Percentiles rank a stretch among this genome's conserved stretches.
Conservation (phyloP, 805 yeast species). For the Kazachstania martiniae region DNA sequence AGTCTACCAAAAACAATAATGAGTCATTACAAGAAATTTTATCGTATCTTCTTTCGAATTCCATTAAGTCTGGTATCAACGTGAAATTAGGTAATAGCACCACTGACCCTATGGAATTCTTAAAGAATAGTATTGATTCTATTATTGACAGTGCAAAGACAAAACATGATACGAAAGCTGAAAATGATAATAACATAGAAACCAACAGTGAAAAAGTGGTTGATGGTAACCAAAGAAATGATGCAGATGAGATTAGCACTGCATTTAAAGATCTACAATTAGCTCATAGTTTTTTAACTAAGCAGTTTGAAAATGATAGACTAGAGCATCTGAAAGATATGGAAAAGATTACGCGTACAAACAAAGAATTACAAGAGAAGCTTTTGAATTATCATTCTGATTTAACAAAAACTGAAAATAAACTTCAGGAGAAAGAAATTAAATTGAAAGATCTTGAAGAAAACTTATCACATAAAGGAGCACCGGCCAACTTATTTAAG, state of each 20-base stretch:
- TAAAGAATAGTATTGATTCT: conserved; percentile 22
- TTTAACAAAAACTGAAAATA: conserved; percentile 18
- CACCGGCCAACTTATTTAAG: neutral
- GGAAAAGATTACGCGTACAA: conserved; percentile 43
- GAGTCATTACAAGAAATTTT: conserved; percentile 20
- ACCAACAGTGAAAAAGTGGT: neutral
- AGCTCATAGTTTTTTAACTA: conserved; percentile 58
- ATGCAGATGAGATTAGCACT: conserved; percentile 32
- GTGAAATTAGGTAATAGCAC: conserved; percentile 12
- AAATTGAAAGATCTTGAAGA: conserved; percentile 26
- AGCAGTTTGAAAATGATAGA: conserved; percentile 58
- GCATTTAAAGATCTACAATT: conserved; percentile 61
- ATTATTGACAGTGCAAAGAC: conserved; percentile 7
- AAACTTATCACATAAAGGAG: conserved; percentile 15
- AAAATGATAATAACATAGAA: neutral
- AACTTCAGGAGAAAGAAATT: conserved; percentile 28
- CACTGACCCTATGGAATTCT: conserved; percentile 18
- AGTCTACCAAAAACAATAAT: neutral
- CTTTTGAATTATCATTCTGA: conserved; percentile 31
- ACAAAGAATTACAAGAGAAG: conserved; percentile 41
- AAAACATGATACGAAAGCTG: neutral
- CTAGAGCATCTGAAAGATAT: conserved; percentile 42
- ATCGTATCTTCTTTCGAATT: conserved; percentile 21
- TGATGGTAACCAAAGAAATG: neutral
- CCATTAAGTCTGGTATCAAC: conserved; percentile 21